Conservation (phyloP, 2,329 filamentous ascomycete species). For the Colletotrichum acutatum region DNA sequence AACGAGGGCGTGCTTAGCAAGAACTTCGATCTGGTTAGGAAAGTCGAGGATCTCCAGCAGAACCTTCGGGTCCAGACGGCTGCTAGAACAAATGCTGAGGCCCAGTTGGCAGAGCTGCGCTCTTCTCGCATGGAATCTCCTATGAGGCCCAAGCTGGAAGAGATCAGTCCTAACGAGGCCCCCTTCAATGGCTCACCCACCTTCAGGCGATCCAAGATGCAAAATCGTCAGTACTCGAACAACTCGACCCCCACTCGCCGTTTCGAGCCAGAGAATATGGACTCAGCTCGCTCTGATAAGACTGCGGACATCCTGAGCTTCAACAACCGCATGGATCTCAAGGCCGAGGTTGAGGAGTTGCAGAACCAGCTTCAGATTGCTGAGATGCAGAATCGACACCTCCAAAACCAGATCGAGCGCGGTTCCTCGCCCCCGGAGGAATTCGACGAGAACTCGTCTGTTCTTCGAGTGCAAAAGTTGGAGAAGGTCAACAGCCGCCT, state of each 20-base stretch:
- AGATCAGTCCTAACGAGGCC: constrained; percentile 86
- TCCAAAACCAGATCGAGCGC: constrained; percentile 87
- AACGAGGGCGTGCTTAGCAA: constrained; percentile 72
- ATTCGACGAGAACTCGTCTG: constrained; percentile 79
- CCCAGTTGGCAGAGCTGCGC: constrained; percentile 82
- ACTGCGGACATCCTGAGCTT: constrained; percentile 86
- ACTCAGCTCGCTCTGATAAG: constrained; percentile 85
- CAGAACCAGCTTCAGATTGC: constrained; percentile 94
- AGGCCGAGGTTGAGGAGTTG: constrained; percentile 88
- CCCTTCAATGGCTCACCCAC: constrained; percentile 79
- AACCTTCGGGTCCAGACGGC: constrained; percentile 86
- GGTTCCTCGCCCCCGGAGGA: constrained; percentile 70
- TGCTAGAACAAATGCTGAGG: constrained; percentile 83
- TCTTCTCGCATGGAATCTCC: constrained; percentile 75
- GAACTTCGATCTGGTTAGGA: constrained; percentile 86
- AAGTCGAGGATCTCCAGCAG: constrained; percentile 89
- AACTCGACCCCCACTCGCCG: constrained; percentile 82
- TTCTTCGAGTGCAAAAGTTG: constrained; percentile 86
- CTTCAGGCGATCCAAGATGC: constrained; percentile 68
- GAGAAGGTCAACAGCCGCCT: constrained; percentile 92
- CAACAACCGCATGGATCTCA: constrained; percentile 91
- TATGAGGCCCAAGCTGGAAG: constrained; percentile 82
- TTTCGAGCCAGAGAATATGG: constrained; percentile 71
- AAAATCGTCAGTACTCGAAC: constrained; percentile 73
- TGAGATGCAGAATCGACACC: constrained; percentile 94